A percentile compares a stretch with the other conserved stretches of the same genome.
Conservation (phyloP, 2,329 filamentous ascomycete genomes). For the Dactylellina sp. region DNA sequence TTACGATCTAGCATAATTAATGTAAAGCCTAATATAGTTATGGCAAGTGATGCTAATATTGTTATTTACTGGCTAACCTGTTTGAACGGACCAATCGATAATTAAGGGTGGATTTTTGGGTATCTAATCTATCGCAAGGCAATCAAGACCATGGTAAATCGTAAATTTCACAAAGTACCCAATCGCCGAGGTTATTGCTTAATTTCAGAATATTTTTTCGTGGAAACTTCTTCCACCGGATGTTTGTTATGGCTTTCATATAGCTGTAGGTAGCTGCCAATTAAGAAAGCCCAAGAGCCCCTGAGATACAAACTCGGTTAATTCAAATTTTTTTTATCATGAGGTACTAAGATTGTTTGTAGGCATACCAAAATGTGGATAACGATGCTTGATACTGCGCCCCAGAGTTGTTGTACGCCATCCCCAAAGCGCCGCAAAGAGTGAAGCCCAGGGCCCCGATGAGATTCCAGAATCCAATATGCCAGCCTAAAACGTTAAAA, state of each 20-base stretch:
- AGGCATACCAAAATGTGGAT: slow-evolving; percentile 66
- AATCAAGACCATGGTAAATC: no score
- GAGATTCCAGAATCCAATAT: slow-evolving; percentile 75
- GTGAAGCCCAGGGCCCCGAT: slow-evolving; percentile 74
- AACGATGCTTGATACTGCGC: slow-evolving; percentile 68
- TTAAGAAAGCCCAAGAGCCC: slow-evolving; percentile 65
- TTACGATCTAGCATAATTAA: no score
- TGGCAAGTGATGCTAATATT: no score
- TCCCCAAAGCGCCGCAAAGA: slow-evolving; percentile 71
- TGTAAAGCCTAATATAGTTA: no score
- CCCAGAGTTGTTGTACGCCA: slow-evolving; percentile 64
- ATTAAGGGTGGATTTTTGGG: no score
- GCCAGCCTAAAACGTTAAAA: slow-evolving; percentile 72
- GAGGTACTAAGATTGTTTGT: slow-evolving; percentile 67
- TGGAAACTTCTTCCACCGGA: slow-evolving; percentile 63
- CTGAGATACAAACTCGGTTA: slow-evolving; percentile 60
- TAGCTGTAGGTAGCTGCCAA: slow-evolving; percentile 67
- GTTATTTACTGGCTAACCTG: no score
- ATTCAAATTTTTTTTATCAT: background rate
- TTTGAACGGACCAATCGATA: no score
- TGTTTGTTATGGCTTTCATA: slow-evolving; percentile 67
- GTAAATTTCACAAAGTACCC: no score
- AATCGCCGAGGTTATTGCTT: background rate
- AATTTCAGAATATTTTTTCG: background rate
- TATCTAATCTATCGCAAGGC: no score